phyloP scores from a whole-genome alignment of 306 rosid genomes.

The Argentina anserina region DNA sequence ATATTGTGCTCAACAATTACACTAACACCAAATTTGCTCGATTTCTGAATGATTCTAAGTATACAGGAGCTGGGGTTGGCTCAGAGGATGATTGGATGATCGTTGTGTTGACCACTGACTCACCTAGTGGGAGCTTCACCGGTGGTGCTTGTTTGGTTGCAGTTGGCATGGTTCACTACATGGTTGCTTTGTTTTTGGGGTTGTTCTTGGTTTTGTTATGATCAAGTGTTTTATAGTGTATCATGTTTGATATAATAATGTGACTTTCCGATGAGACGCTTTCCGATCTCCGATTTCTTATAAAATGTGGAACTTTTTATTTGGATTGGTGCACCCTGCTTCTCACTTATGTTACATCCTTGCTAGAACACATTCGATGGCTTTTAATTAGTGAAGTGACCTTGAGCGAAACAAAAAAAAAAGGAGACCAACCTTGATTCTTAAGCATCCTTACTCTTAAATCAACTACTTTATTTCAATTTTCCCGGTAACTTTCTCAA shows the following conservation, averaged over 20 bases:
- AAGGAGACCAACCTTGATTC: background rate
- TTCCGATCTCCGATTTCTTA: too few species aligned
- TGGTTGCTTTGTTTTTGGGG: constrained; percentile 20
- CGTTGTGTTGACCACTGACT: constrained; percentile 45
- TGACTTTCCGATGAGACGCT: too few species aligned
- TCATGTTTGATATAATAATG: background rate
- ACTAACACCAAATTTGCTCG: constrained; percentile 30
- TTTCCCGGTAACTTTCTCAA: too few species aligned
- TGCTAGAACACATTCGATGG: background rate
- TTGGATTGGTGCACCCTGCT: background rate
- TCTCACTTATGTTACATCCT: background rate
- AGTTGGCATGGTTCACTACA: constrained; percentile 5
- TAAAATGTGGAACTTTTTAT: background rate
- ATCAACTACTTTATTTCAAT: background rate
- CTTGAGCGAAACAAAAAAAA: background rate
- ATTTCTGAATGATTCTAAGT: constrained; percentile 54
- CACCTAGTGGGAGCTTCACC: constrained; percentile 44
- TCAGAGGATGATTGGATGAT: constrained; percentile 70
- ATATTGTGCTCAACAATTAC: constrained; percentile 36
- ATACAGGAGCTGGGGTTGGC: constrained; percentile 57
- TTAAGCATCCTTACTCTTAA: background rate
- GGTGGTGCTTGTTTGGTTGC: constrained; percentile 33
- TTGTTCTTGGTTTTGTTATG: constrained; percentile 4
- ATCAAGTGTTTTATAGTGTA: constrained; percentile 1
- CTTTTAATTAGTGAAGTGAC: background rate